These are phyloP conservation scores for Yamadazyma jaroonii DNA, from an alignment of 1,139 yeast genomes.

Conservation along the genomic window DNA sequence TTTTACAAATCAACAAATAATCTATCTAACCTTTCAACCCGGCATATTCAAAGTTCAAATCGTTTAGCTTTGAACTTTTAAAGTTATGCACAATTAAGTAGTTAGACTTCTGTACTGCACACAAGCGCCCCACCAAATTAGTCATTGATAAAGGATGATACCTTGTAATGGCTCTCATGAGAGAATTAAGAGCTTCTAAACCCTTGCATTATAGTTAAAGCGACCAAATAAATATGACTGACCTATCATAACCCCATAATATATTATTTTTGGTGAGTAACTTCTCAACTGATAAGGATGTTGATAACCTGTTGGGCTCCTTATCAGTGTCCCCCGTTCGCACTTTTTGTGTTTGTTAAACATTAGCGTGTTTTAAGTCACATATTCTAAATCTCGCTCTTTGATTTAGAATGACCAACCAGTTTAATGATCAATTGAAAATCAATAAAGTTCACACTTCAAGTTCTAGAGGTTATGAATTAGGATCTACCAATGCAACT, in stretches of 20 bases:
- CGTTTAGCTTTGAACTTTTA: no score
- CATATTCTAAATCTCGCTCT: neutral
- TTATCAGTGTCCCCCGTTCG: constrained; percentile 8
- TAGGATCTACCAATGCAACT: constrained; percentile 43
- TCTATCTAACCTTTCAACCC: no score
- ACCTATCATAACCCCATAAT: no score
- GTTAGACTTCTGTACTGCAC: constrained; percentile 1
- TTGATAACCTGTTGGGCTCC: constrained; percentile 2
- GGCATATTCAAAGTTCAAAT: no score
- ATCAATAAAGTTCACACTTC: constrained; percentile 21
- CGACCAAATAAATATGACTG: no score
- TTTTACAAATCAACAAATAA: no score
- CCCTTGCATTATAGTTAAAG: no score
- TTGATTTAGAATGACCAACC: constrained; percentile 11
- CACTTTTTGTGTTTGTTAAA: constrained; percentile 3
- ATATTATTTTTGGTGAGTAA: no score
- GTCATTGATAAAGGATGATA: neutral
- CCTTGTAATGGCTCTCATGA: no score
- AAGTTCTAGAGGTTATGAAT: constrained; percentile 32
- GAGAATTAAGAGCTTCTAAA: no score
- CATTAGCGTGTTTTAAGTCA: constrained; percentile 2
- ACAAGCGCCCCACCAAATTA: neutral
- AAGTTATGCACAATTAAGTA: no score
- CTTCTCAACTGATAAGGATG: neutral
- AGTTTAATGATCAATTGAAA: constrained; percentile 18